These are phyloP conservation scores for Fusarium mundagurra DNA, from an alignment of 2,329 filamentous ascomycete genomes.

Conservation along the genomic window DNA sequence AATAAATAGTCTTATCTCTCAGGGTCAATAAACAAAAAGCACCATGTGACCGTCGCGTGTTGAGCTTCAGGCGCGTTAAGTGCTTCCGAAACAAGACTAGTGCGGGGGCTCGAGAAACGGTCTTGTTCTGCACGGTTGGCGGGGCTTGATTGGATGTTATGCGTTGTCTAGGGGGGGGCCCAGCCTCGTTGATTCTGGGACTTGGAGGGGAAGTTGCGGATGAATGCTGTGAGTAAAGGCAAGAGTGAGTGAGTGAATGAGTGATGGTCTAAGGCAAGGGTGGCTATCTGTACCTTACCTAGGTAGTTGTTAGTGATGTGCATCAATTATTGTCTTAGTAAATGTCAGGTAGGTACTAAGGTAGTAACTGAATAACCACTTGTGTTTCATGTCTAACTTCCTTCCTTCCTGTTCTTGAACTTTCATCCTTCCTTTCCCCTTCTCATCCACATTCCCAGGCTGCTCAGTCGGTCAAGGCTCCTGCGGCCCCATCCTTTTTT, in stretches of 20 bases:
- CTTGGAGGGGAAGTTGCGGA: conserved; percentile 5
- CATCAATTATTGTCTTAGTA: conserved; percentile 16
- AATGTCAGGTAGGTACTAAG: background rate
- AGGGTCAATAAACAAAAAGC: conserved; percentile 27
- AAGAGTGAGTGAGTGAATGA: background rate
- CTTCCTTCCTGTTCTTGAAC: conserved; percentile 12
- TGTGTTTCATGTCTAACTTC: conserved; percentile 32
- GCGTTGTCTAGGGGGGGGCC: conserved; percentile 25
- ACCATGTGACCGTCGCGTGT: conserved; percentile 41
- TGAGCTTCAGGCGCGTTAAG: conserved; percentile 41
- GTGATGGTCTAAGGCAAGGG: background rate
- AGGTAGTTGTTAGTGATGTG: background rate
- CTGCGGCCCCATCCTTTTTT: conserved; percentile 9
- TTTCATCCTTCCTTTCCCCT: conserved; percentile 2
- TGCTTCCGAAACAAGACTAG: conserved; percentile 27
- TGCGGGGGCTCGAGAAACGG: conserved; percentile 36
- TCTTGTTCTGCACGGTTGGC: conserved; percentile 31
- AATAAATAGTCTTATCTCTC: conserved; percentile 3
- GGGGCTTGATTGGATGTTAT: conserved; percentile 38
- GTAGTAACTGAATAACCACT: conserved; percentile 1
- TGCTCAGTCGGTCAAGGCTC: conserved; percentile 10
- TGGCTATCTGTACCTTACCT: background rate
- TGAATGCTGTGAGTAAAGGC: conserved; percentile 4
- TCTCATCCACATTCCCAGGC: conserved; percentile 18
- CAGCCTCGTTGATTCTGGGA: conserved; percentile 41